These are phyloP conservation scores for Hordeum pubiflorum DNA, from an alignment of 202 grass and related monocot species.

Conservation along the genomic window DNA sequence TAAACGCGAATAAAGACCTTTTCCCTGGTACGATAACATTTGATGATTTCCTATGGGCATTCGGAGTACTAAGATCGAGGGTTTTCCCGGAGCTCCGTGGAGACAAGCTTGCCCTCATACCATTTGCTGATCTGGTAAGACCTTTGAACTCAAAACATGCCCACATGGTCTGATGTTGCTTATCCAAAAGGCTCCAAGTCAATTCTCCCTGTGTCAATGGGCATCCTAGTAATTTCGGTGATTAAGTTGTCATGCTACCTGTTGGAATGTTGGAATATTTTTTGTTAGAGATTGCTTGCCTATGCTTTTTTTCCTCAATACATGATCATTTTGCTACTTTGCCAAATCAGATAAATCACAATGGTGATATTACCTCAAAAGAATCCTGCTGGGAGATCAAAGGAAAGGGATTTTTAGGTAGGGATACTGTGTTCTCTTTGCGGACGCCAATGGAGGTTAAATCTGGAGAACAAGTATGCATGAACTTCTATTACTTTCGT, in stretches of 20 bases:
- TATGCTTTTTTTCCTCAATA: neutral
- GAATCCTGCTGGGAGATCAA: constrained; percentile 82
- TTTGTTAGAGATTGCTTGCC: neutral
- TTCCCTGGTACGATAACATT: constrained; percentile 61
- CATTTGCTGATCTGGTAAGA: constrained; percentile 84
- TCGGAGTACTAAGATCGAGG: constrained; percentile 85
- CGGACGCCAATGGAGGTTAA: constrained; percentile 55
- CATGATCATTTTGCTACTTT: constrained; percentile 11
- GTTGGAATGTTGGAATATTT: neutral
- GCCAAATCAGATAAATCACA: constrained; percentile 74
- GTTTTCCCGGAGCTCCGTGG: constrained; percentile 71
- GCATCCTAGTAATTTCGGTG: neutral
- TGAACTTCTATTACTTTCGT: neutral
- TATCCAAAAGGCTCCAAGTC: neutral
- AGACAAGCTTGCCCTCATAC: constrained; percentile 87
- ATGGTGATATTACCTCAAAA: constrained; percentile 46
- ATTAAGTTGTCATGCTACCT: neutral
- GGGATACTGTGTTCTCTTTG: constrained; percentile 71
- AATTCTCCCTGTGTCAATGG: neutral
- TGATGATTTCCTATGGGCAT: constrained; percentile 85
- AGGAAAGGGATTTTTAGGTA: constrained; percentile 74
- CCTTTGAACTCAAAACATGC: neutral
- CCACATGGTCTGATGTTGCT: neutral
- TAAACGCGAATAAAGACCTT: constrained; percentile 56
- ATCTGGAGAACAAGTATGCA: constrained; percentile 63